These are phyloP conservation scores for Leptosphaerulina australis DNA, from an alignment of 2,329 filamentous ascomycete genomes.

Conservation along the genomic window DNA sequence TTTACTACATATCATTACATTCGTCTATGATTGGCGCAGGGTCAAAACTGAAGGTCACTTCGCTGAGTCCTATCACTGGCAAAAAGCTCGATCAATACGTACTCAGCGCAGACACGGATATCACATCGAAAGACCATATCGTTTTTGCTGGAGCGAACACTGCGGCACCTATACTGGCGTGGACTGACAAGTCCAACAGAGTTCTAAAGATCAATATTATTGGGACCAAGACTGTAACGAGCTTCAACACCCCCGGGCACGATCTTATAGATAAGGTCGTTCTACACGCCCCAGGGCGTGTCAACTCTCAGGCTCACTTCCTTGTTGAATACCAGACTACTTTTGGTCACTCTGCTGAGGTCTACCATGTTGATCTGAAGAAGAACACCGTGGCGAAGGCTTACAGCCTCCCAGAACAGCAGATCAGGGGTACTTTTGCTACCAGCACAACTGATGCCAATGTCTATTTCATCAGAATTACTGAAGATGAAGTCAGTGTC, in stretches of 20 bases:
- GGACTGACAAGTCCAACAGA: slow-evolving; percentile 68
- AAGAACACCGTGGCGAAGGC: slow-evolving; percentile 72
- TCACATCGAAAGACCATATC: slow-evolving; percentile 68
- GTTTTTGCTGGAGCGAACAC: slow-evolving; percentile 78
- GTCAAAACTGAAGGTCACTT: slow-evolving; percentile 76
- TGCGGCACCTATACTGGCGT: slow-evolving; percentile 74
- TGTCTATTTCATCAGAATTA: slow-evolving; percentile 87
- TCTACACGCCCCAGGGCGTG: slow-evolving; percentile 75
- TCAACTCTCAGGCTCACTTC: slow-evolving; percentile 79
- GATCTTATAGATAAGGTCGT: slow-evolving; percentile 58
- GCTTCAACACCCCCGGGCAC: slow-evolving; percentile 52
- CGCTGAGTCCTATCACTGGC: slow-evolving; percentile 75
- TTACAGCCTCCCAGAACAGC: slow-evolving; percentile 76
- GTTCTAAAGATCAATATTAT: slow-evolving; percentile 75
- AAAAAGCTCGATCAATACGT: slow-evolving; percentile 72
- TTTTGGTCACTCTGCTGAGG: slow-evolving; percentile 76
- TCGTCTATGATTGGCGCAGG: slow-evolving; percentile 63
- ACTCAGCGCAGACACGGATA: slow-evolving; percentile 75
- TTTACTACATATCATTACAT: slow-evolving; percentile 80
- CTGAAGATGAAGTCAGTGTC: slow-evolving; percentile 73
- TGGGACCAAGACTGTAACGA: slow-evolving; percentile 53
- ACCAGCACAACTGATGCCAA: slow-evolving; percentile 78
- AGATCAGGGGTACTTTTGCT: slow-evolving; percentile 76
- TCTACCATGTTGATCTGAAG: slow-evolving; percentile 81
- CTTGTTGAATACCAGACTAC: slow-evolving; percentile 78